Conservation (phyloP, 2,329 filamentous ascomycete genomes). For the Bipolaris bicolor region DNA sequence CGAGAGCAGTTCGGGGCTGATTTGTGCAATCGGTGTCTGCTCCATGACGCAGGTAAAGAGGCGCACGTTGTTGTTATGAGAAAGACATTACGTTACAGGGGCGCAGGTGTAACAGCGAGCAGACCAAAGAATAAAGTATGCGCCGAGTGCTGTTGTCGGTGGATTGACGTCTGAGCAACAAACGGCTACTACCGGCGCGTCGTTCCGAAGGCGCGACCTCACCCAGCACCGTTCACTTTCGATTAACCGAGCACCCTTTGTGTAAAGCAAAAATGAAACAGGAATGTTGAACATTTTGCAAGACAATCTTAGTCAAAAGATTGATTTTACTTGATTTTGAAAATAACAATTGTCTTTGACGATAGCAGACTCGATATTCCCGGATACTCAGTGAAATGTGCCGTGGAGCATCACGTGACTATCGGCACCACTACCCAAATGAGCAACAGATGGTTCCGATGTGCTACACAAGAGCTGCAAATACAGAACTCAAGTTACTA, state of each 20-base stretch:
- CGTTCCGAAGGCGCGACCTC: slow-evolving; percentile 12
- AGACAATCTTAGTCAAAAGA: fast-evolving
- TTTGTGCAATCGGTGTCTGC: slow-evolving; percentile 38
- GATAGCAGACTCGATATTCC: no score
- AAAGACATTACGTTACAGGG: slow-evolving; percentile 7
- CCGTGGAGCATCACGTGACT: no score
- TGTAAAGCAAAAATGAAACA: no score
- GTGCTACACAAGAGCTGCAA: no score
- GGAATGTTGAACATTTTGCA: no score
- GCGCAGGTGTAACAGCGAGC: neutral
- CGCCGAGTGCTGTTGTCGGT: neutral
- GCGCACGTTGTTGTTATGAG: slow-evolving; percentile 17
- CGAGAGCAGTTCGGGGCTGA: slow-evolving; percentile 38
- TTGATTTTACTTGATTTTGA: no score
- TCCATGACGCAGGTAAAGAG: slow-evolving; percentile 32
- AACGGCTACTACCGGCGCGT: slow-evolving; percentile 14
- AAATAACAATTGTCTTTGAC: no score
- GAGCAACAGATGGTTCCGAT: no score
- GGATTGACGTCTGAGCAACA: slow-evolving; percentile 9
- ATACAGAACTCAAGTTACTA: no score
- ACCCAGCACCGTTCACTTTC: slow-evolving; percentile 2
- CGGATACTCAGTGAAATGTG: no score
- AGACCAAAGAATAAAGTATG: neutral
- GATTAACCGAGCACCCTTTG: neutral
- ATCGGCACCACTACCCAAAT: no score